Evolutionary conservation across 306 rosid genomes (phyloP).

Genomic region (Citrullus amarus): DNA sequence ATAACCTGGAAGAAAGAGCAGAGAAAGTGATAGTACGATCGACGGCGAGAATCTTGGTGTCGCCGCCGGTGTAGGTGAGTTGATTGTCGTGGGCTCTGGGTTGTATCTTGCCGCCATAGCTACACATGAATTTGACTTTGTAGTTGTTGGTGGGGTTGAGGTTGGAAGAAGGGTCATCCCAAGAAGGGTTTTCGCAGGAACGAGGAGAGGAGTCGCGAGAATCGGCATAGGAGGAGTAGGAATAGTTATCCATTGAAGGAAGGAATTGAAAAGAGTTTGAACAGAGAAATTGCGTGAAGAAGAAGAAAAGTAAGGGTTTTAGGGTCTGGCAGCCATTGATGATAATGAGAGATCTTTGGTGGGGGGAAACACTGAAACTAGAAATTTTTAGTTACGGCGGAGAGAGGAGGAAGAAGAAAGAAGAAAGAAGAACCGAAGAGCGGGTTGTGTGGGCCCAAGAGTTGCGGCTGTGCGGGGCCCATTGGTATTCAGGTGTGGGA

Average conservation of each 20-base stretch:
- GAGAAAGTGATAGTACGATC: conserved; percentile 53
- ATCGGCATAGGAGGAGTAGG: conserved; percentile 46
- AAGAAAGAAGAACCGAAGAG: neutral
- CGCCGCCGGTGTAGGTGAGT: conserved; percentile 74
- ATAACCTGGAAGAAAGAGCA: conserved; percentile 35
- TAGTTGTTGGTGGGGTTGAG: neutral
- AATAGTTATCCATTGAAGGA: conserved; percentile 45
- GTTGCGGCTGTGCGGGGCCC: neutral
- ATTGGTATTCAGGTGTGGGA: neutral
- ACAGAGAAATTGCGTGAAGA: neutral
- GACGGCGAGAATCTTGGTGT: conserved; percentile 71
- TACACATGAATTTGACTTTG: conserved; percentile 71
- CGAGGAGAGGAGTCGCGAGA: conserved; percentile 71
- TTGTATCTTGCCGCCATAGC: conserved; percentile 80
- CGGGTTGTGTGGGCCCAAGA: neutral
- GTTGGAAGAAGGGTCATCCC: conserved; percentile 34
- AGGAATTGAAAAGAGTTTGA: neutral
- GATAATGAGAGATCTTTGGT: neutral
- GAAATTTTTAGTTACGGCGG: neutral
- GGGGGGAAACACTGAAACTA: neutral
- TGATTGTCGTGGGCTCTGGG: conserved; percentile 60
- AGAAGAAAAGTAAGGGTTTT: neutral
- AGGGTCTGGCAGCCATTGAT: neutral
- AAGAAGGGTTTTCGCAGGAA: conserved; percentile 35
- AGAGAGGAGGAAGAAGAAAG: neutral